Percentiles rank a stretch among this genome's conserved stretches.
Evolutionary conservation across 768 basidiomycete genomes (phyloP).

Genomic region (Suillus lakei): DNA sequence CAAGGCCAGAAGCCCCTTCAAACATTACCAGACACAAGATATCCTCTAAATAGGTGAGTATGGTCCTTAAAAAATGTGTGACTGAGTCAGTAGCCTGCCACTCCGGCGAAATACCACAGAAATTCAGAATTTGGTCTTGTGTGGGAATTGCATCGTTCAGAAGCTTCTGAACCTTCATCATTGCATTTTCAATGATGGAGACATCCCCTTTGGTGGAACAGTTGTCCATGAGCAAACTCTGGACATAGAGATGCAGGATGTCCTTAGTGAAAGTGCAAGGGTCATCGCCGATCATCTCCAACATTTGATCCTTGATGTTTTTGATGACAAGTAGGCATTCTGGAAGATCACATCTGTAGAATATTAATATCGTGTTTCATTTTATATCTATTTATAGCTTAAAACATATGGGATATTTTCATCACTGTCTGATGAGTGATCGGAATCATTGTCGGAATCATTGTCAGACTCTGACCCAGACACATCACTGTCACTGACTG

Average conservation of each 20-base stretch:
- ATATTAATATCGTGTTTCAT: background rate
- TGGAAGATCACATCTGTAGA: background rate
- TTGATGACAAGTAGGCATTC: background rate
- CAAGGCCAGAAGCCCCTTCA: background rate
- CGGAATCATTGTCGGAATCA: background rate
- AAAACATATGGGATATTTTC: background rate
- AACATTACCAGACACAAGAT: background rate
- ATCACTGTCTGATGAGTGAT: background rate
- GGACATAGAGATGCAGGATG: no score
- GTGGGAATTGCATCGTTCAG: no score
- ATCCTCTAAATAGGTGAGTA: background rate
- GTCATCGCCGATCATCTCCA: background rate
- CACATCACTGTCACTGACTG: background rate
- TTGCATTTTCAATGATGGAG: no score
- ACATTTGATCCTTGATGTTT: background rate
- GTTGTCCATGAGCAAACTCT: no score
- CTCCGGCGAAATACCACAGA: no score
- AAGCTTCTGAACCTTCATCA: no score
- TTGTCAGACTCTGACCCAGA: background rate
- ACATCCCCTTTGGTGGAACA: no score
- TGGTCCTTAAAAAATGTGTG: background rate
- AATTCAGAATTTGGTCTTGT: no score
- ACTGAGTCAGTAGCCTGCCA: no score
- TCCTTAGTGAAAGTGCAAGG: background rate
- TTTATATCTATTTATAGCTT: background rate